phyloP scores from a whole-genome alignment of 2,329 filamentous ascomycete species.

The Neopestalotiopsis rosae region DNA sequence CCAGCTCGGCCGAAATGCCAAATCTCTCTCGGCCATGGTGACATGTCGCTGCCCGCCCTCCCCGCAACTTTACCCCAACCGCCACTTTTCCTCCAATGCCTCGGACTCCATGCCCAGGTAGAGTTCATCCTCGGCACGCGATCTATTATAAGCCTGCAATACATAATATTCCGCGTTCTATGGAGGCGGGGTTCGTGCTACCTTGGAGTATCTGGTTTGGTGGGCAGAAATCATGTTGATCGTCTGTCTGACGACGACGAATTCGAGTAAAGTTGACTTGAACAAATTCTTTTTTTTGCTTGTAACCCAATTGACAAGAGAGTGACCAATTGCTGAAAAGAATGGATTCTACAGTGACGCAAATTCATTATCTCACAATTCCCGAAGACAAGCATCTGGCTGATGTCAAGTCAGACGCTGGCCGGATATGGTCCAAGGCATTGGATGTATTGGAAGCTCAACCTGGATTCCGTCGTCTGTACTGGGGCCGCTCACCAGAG shows the following conservation, averaged over 20 bases:
- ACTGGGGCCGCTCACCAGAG: constrained; percentile 15
- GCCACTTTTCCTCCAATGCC: background rate
- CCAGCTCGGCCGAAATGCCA: constrained; percentile 1
- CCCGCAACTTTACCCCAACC: constrained; percentile 10
- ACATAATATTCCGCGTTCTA: background rate
- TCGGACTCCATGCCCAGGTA: background rate
- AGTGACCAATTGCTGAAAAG: background rate
- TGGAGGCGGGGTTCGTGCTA: background rate
- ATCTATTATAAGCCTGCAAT: background rate
- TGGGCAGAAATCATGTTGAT: background rate
- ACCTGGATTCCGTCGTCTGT: constrained; percentile 8
- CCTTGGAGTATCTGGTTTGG: background rate
- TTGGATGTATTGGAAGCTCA: background rate
- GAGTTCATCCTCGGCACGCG: background rate
- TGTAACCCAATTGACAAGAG: background rate
- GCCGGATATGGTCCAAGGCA: constrained; percentile 14
- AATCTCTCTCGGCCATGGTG: background rate
- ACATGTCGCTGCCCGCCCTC: background rate
- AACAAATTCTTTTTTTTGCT: background rate
- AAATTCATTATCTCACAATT: constrained; percentile 26
- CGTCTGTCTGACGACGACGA: background rate
- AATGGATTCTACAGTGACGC: constrained; percentile 20
- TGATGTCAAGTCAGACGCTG: constrained; percentile 12
- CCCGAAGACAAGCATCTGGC: constrained; percentile 17
- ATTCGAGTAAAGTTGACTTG: background rate